phyloP scores from a whole-genome alignment of 768 basidiomycete species.

The Termitomyces sp. region DNA sequence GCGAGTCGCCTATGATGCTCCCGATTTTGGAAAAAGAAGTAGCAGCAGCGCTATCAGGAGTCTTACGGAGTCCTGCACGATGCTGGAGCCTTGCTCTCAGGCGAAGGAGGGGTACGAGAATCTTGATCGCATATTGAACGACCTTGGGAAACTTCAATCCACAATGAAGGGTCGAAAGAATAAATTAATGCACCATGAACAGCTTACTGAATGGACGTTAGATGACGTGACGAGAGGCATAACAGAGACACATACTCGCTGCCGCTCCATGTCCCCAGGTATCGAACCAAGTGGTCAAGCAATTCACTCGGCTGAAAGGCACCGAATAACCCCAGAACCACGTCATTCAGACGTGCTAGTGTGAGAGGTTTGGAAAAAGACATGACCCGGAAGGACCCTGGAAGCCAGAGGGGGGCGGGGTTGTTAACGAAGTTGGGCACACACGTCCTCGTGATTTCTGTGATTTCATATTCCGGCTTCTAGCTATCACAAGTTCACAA shows the following conservation, averaged over 20 bases:
- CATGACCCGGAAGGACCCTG: constrained; percentile 30
- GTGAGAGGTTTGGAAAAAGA: constrained; percentile 43
- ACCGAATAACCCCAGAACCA: constrained; percentile 58
- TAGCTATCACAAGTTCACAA: too few relatives aligned
- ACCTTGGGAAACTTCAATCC: constrained; percentile 36
- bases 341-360: constrained; percentile 52
- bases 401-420: background rate
- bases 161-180: background rate
- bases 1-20: constrained; percentile 55
- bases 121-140: constrained; percentile 67
- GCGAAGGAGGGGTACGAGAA: constrained; percentile 59
- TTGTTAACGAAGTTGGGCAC: background rate
- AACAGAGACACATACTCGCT: constrained; percentile 57
- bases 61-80: constrained; percentile 49
- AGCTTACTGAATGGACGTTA: constrained; percentile 49
- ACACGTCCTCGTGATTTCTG: constrained; percentile 1
- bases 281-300: constrained; percentile 69
- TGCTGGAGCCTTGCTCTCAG: constrained; percentile 67
- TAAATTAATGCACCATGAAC: constrained; percentile 49
- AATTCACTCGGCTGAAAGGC: constrained; percentile 53
- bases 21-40: constrained; percentile 48
- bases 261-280: constrained; percentile 78
- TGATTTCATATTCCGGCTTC: background rate
- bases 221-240: constrained; percentile 2
- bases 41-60: constrained; percentile 50